phyloP scores from a whole-genome alignment of 2,329 filamentous ascomycete species.

The Venturia effusa region DNA sequence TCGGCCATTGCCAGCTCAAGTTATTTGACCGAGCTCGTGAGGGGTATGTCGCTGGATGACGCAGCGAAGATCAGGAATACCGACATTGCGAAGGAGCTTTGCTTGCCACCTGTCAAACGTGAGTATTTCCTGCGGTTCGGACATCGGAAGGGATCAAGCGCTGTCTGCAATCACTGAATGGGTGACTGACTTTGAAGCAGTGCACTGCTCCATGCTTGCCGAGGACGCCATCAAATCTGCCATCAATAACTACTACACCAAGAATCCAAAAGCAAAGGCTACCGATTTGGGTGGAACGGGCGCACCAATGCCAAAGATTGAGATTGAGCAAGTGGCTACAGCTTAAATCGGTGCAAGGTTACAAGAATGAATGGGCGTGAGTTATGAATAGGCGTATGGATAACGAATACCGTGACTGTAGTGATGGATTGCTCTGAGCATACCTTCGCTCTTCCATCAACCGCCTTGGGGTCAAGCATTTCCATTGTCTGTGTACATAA shows the following conservation, averaged over 20 bases:
- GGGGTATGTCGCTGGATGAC: conserved; percentile 93
- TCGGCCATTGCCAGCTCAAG: conserved; percentile 89
- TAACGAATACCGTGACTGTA: not conserved
- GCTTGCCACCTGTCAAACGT: conserved; percentile 79
- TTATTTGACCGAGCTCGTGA: conserved; percentile 88
- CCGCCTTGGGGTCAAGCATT: not conserved
- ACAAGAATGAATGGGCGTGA: not conserved
- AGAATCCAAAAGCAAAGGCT: conserved; percentile 65
- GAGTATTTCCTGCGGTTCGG: conserved; percentile 28
- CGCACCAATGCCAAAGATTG: conserved; percentile 55
- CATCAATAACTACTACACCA: conserved; percentile 82
- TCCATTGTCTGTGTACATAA: not conserved
- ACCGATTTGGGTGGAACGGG: conserved; percentile 71
- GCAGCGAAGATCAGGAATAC: conserved; percentile 90
- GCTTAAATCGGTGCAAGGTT: not conserved
- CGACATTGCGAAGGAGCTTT: conserved; percentile 94
- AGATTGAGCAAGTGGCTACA: conserved; percentile 43
- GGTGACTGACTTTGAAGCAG: conserved; percentile 28
- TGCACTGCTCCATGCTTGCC: conserved; percentile 87
- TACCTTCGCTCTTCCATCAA: not conserved
- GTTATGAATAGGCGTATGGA: not conserved
- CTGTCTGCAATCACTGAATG: not conserved
- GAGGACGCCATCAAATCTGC: conserved; percentile 90
- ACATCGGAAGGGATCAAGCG: not conserved
- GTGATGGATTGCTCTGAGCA: not conserved